These are phyloP conservation scores for Grifola frondosa DNA, from an alignment of 1,284 basidiomycete species.

Conservation along the genomic window DNA sequence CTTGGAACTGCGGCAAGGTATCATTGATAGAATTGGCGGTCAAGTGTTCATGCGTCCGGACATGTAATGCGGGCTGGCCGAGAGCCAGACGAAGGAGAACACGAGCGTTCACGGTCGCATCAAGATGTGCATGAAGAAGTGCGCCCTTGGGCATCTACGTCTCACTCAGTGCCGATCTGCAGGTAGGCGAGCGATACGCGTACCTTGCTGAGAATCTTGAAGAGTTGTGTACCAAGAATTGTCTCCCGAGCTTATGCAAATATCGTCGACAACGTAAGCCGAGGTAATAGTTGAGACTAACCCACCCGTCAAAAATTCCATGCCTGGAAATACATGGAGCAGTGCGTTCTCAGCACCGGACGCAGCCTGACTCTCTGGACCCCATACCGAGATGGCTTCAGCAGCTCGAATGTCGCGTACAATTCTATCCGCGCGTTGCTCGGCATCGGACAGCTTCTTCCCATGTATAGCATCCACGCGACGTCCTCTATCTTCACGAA, in stretches of 20 bases:
- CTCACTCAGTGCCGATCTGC: not conserved
- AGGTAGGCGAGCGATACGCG: slow-evolving; percentile 3
- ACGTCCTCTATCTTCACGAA: slow-evolving; percentile 48
- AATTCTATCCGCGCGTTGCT: slow-evolving; percentile 54
- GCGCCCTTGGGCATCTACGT: slow-evolving; percentile 77
- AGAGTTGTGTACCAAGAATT: slow-evolving; percentile 59
- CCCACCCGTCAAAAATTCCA: slow-evolving; percentile 70
- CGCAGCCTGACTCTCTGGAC: slow-evolving; percentile 37
- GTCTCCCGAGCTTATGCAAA: slow-evolving; percentile 46
- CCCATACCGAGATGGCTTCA: slow-evolving; percentile 63
- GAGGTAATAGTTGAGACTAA: not conserved
- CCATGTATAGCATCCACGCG: slow-evolving; percentile 38
- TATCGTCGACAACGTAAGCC: not conserved
- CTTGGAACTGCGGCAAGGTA: slow-evolving; percentile 50
- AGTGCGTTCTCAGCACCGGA: slow-evolving; percentile 35
- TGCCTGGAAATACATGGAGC: slow-evolving; percentile 68
- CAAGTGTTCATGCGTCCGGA: slow-evolving; percentile 43
- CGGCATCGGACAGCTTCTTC: slow-evolving; percentile 35
- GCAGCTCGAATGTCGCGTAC: slow-evolving; percentile 49
- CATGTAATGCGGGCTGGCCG: slow-evolving; percentile 56
- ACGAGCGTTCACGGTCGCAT: slow-evolving; percentile 60
- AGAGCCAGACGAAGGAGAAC: slow-evolving; percentile 54
- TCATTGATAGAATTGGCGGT: slow-evolving; percentile 39
- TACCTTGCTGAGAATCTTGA: slow-evolving; percentile 59
- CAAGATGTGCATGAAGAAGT: slow-evolving; percentile 68